Percentiles rank a stretch among this genome's conserved stretches.
phyloP scores from a whole-genome alignment of 1,139 yeast species.

The Zygosaccharomyces sapae region DNA sequence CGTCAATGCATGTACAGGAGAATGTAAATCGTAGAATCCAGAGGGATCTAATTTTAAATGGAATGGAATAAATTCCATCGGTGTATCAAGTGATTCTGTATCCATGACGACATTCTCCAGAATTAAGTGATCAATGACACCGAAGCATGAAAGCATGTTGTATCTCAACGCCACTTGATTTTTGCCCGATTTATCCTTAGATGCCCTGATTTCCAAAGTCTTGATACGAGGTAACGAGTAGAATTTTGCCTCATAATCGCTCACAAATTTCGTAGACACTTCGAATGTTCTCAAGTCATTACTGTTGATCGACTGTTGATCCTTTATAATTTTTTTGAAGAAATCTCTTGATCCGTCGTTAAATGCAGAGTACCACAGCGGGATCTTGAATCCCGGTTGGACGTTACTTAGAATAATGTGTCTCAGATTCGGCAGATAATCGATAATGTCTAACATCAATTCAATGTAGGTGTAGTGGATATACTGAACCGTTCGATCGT shows the following conservation, averaged over 20 bases:
- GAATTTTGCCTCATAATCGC: conserved; percentile 30
- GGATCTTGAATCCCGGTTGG: conserved; percentile 51
- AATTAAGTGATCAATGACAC: conserved; percentile 43
- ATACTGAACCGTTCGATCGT: conserved; percentile 17
- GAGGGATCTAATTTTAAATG: conserved; percentile 23
- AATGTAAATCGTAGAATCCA: conserved; percentile 31
- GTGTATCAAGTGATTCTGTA: conserved; percentile 38
- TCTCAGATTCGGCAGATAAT: conserved; percentile 37
- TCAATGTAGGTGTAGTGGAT: conserved; percentile 37
- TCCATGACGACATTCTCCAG: conserved; percentile 50
- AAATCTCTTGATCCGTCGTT: conserved; percentile 36
- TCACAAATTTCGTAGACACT: conserved; percentile 27
- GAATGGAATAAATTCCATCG: conserved; percentile 35
- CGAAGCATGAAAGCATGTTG: conserved; percentile 42
- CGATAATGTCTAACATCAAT: conserved; percentile 39
- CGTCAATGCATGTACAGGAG: conserved; percentile 34
- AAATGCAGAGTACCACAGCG: conserved; percentile 38
- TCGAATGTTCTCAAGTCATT: conserved; percentile 33
- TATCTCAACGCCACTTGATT: conserved; percentile 38
- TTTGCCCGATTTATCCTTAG: conserved; percentile 16
- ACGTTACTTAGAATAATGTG: conserved; percentile 43
- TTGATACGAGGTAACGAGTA: conserved; percentile 28
- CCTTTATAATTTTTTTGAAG: conserved; percentile 32
- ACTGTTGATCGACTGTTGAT: conserved; percentile 33
- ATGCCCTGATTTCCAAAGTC: conserved; percentile 27